Evolutionary conservation across 2,329 filamentous ascomycete species (phyloP), one percentile per base, ranked within the genome.

Genomic region (Fusarium ambrosium): DNA sequence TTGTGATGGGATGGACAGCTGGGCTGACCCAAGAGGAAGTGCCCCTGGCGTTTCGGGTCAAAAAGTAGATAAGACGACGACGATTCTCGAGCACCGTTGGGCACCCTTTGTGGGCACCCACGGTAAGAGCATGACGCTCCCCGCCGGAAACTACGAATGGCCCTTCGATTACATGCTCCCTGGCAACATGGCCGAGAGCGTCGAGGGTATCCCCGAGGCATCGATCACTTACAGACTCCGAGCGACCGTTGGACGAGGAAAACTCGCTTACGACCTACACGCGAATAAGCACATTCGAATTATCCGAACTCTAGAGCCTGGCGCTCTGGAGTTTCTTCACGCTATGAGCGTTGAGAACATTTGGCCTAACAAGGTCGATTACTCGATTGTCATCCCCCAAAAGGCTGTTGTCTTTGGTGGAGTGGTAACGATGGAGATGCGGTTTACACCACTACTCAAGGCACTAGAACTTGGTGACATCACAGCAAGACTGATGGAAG

Each of bases 361-460:
- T 73, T 99, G 97, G 97, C 94, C 95, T 7, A 97, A 98, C 86
- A 99, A 99, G 87, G 90, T 98, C 78, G 94, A 97, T 82, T 99
- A 99, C 85, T 96, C 95, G 34, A 95, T 99, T 73, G 91, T 94
- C 68, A 94, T 97, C 13, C 96, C 97, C 0, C 95, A 95, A 79
- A 98, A 98, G 85, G 97, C 97, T 2, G 93, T 98, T 64, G 93
- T 98, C 20, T 97, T 98, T 79, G 97, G 97, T 60, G 97, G 94
- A n/a, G 89, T 89, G 24, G 92, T 98, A 59, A 91, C 92, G 1
- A 89, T 98, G 69, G 92, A 97, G 77, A 96, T 98, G 85, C 91
- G 94, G 72, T 92, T 98, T 72, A 94, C 95, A 2, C 95, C 96
- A 0, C 86, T 98, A 2, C 87, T 98, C 62, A 98, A 99, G 83